Percentiles rank a stretch among this genome's conserved stretches.
These are phyloP conservation scores for Nematocida ausubeli DNA, from an alignment of 371 early-diverging fungal genomes.

Conservation along the genomic window DNA sequence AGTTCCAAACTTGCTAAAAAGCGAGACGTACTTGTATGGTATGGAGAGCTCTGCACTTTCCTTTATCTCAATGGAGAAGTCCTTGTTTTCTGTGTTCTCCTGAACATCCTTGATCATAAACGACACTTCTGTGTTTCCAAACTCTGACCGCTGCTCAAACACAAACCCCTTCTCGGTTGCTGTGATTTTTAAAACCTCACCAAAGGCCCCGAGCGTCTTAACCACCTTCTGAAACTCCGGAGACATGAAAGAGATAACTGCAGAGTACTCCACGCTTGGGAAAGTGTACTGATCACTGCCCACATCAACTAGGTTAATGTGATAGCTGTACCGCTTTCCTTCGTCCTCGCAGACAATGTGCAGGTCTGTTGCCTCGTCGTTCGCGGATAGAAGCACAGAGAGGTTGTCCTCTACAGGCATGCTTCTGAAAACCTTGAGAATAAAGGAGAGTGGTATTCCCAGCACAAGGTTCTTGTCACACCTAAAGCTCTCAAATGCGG, in stretches of 20 bases:
- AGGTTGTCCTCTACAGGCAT: slow-evolving; percentile 45
- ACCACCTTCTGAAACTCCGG: slow-evolving; percentile 82
- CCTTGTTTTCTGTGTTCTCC: slow-evolving; percentile 74
- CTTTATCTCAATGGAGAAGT: slow-evolving; percentile 69
- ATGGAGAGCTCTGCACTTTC: slow-evolving; percentile 77
- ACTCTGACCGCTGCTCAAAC: slow-evolving; percentile 80
- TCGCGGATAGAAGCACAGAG: slow-evolving; percentile 44
- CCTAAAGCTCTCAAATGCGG: slow-evolving; percentile 86
- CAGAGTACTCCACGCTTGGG: slow-evolving; percentile 82
- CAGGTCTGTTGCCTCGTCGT: slow-evolving; percentile 43
- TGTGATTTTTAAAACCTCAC: slow-evolving; percentile 79
- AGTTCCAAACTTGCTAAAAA: slow-evolving; percentile 88
- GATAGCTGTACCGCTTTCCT: slow-evolving; percentile 81
- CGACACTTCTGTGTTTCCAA: slow-evolving; percentile 77
- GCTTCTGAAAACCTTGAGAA: slow-evolving; percentile 86
- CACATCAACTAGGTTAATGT: slow-evolving; percentile 89
- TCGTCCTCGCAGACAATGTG: slow-evolving; percentile 69
- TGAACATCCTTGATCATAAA: slow-evolving; percentile 43
- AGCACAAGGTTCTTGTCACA: slow-evolving; percentile 81
- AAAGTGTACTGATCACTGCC: slow-evolving; percentile 87
- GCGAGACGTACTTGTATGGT: slow-evolving; percentile 82
- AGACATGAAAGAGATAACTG: slow-evolving; percentile 78
- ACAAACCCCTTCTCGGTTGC: slow-evolving; percentile 82
- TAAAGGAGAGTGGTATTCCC: slow-evolving; percentile 77
- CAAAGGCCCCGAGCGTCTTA: slow-evolving; percentile 76